A percentile compares a stretch with the other conserved stretches of the same genome.
Conservation (phyloP, 345 rosid species). For the Kernera saxatilis region DNA sequence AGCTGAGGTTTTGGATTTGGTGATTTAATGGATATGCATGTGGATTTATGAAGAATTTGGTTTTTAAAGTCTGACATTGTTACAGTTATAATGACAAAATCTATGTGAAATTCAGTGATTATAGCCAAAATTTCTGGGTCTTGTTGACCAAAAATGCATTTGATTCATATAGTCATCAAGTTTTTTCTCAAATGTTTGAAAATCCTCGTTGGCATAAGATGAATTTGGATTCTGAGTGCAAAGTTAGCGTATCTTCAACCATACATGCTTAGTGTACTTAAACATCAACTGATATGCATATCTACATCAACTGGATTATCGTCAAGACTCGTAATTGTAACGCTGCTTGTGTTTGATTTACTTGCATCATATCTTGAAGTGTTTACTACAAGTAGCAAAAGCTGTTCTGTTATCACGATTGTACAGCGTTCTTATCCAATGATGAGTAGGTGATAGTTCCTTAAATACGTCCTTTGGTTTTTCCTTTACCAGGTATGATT, state of each 20-base stretch:
- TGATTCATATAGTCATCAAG: no score
- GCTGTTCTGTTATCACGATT: background rate
- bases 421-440: background rate
- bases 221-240: background rate
- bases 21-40: background rate
- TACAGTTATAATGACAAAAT: background rate
- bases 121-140: no score
- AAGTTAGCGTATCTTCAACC: background rate
- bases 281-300: background rate
- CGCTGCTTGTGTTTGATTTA: background rate
- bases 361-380: background rate
- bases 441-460: background rate
- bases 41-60: background rate
- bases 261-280: background rate
- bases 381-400: background rate
- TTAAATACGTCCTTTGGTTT: background rate
- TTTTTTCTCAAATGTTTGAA: no score
- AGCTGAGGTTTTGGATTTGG: background rate
- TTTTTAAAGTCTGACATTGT: background rate
- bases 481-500: constrained; percentile 65
- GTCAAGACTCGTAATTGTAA: background rate
- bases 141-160: no score
- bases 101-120: background rate
- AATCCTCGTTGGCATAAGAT: background rate
- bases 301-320: background rate